Percentiles rank a stretch among this genome's conserved stretches.
phyloP scores from a whole-genome alignment of 768 basidiomycete genomes.

The Lactifluus pinguis region DNA sequence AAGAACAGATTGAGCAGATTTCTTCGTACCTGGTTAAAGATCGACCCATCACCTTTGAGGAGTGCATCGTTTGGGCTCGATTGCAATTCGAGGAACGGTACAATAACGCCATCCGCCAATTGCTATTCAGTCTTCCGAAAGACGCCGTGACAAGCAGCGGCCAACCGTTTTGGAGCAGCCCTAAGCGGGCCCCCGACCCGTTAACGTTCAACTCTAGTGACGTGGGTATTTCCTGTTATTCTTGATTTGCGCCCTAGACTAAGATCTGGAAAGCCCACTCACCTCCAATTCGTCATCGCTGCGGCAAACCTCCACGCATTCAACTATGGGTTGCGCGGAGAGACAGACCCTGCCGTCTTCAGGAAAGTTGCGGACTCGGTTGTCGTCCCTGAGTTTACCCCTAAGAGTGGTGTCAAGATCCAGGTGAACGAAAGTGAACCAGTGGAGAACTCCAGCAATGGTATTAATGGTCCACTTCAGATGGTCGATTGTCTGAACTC shows the following conservation, averaged over 20 bases:
- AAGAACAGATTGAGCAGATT: slow-evolving; percentile 83
- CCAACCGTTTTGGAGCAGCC: slow-evolving; percentile 98
- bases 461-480: slow-evolving; percentile 19
- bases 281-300: slow-evolving; percentile 83
- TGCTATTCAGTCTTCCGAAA: slow-evolving; percentile 90
- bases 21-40: slow-evolving; percentile 82
- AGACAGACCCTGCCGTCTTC: slow-evolving; percentile 69
- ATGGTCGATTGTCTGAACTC: background rate
- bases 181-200: slow-evolving; percentile 93
- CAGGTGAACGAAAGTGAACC: slow-evolving; percentile 93
- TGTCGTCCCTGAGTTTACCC: slow-evolving; percentile 86
- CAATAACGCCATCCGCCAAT: slow-evolving; percentile 85
- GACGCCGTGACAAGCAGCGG: slow-evolving; percentile 87
- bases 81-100: slow-evolving; percentile 92
- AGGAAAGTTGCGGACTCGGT: slow-evolving; percentile 77
- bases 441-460: slow-evolving; percentile 40
- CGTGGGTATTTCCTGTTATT: slow-evolving; percentile 40
- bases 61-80: slow-evolving; percentile 96
- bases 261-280: slow-evolving; percentile 49
- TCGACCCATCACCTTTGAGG: slow-evolving; percentile 92
- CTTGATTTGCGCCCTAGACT: background rate
- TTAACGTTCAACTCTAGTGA: slow-evolving; percentile 79
- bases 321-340: slow-evolving; percentile 95
- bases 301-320: slow-evolving; percentile 95
- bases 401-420: slow-evolving; percentile 84